Conservation (phyloP, 495 filamentous ascomycete genomes). For the Sphaerosporella brunnea region DNA sequence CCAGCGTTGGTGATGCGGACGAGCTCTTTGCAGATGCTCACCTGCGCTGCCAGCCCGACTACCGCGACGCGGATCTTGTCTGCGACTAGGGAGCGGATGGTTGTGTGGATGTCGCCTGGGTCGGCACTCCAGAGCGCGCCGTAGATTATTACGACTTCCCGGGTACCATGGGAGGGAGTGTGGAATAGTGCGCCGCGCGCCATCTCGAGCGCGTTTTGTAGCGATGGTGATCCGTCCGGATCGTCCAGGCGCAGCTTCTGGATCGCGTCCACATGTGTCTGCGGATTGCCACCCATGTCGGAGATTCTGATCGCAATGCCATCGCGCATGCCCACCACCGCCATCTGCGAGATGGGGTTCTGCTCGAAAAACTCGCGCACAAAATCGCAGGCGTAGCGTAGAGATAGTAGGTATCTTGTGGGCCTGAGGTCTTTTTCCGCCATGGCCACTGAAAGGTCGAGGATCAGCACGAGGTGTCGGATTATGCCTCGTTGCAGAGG, state of each 20-base stretch:
- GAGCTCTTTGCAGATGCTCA: constrained; percentile 85
- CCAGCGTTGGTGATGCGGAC: constrained; percentile 67
- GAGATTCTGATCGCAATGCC: constrained; percentile 70
- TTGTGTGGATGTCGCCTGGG: constrained; percentile 87
- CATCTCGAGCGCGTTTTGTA: constrained; percentile 95
- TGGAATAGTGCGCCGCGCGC: constrained; percentile 78
- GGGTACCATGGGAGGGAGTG: constrained; percentile 77
- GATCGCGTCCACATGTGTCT: constrained; percentile 66
- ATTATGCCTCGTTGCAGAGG: constrained; percentile 93
- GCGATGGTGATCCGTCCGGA: constrained; percentile 68
- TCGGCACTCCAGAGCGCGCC: constrained; percentile 80
- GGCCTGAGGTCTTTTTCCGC: constrained; percentile 83
- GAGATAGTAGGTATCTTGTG: constrained; percentile 60
- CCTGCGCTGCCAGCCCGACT: constrained; percentile 75
- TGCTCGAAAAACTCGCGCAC: constrained; percentile 94
- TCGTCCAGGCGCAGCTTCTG: constrained; percentile 54
- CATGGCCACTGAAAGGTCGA: constrained; percentile 93
- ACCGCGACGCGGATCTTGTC: constrained; percentile 76
- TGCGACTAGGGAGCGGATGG: constrained; percentile 52
- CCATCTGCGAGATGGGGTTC: constrained; percentile 94
- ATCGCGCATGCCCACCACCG: constrained; percentile 77
- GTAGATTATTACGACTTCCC: constrained; percentile 80
- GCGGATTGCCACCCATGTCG: constrained; percentile 80
- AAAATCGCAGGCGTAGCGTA: constrained; percentile 74
- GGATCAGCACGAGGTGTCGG: constrained; percentile 71